These are phyloP conservation scores for Pachysandra terminalis DNA, from an alignment of 164 flowering plant genomes.

Conservation along the genomic window DNA sequence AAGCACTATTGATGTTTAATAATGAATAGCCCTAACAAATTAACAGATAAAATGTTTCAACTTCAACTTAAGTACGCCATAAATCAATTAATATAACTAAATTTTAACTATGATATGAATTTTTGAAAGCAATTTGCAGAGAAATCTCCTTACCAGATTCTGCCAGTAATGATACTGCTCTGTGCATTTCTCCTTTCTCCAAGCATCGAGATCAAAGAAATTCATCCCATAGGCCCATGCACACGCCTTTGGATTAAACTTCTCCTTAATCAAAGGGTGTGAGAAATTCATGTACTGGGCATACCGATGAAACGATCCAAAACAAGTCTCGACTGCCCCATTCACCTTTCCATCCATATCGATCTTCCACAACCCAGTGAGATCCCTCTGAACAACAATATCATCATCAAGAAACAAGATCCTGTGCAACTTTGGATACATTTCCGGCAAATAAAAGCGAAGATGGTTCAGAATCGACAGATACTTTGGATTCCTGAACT, in stretches of 20 bases:
- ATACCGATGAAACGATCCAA: conserved; percentile 33
- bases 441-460: conserved; percentile 30
- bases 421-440: conserved; percentile 33
- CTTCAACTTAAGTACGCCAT: too few relatives aligned
- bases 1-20: not conserved
- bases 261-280: conserved; percentile 28
- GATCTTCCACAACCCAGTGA: conserved; percentile 33
- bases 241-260: conserved; percentile 30
- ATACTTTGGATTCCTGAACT: conserved; percentile 31
- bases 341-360: conserved; percentile 36
- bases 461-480: conserved; percentile 29
- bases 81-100: too few relatives aligned
- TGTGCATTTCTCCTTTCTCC: conserved; percentile 31
- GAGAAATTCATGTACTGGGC: conserved; percentile 34
- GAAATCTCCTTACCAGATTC: conserved; percentile 20
- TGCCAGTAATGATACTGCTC: conserved; percentile 35
- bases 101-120: too few relatives aligned
- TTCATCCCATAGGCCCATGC: conserved; percentile 38
- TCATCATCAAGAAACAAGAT: conserved; percentile 33
- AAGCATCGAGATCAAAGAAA: conserved; percentile 32
- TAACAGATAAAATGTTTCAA: too few relatives aligned
- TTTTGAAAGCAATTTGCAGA: too few relatives aligned
- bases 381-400: conserved; percentile 31
- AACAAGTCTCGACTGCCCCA: conserved; percentile 38
- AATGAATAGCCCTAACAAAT: not conserved